A percentile compares a stretch with the other conserved stretches of the same genome.
Evolutionary conservation across 2,329 filamentous ascomycete species (phyloP).

Genomic region (Neonectria neomacrospora): DNA sequence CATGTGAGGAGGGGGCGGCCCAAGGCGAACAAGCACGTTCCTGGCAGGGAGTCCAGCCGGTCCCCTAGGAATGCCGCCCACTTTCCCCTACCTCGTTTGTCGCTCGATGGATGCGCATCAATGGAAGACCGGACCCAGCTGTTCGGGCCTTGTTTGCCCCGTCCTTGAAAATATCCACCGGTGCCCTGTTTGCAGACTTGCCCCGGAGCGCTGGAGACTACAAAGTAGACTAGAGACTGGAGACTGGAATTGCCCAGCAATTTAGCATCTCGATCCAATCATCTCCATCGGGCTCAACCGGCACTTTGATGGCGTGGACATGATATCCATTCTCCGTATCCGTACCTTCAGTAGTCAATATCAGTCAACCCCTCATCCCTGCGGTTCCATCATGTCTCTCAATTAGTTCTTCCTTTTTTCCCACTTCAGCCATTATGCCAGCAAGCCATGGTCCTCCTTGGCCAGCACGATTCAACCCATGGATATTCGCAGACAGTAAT

Average conservation of each 20-base stretch:
- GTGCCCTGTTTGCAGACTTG: constrained; percentile 17
- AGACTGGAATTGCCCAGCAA: constrained; percentile 4
- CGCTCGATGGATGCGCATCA: constrained; percentile 25
- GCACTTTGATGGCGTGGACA: constrained; percentile 16
- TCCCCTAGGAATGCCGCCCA: constrained; percentile 38
- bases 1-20: constrained; percentile 5
- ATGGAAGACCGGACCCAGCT: constrained; percentile 27
- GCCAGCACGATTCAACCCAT: background rate
- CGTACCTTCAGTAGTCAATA: background rate
- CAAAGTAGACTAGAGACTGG: no score
- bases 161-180: constrained; percentile 8
- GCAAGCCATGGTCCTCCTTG: background rate
- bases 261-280: constrained; percentile 17
- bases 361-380: constrained; percentile 20
- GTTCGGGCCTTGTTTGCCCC: constrained; percentile 27
- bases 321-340: background rate
- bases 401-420: background rate
- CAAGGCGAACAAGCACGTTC: constrained; percentile 27
- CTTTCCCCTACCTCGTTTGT: constrained; percentile 30
- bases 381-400: constrained; percentile 9
- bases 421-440: background rate
- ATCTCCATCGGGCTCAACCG: constrained; percentile 11
- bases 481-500: background rate
- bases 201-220: background rate
- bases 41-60: constrained; percentile 31